Evolutionary conservation across 768 basidiomycete species (phyloP).

Genomic region (Collybia sordida): DNA sequence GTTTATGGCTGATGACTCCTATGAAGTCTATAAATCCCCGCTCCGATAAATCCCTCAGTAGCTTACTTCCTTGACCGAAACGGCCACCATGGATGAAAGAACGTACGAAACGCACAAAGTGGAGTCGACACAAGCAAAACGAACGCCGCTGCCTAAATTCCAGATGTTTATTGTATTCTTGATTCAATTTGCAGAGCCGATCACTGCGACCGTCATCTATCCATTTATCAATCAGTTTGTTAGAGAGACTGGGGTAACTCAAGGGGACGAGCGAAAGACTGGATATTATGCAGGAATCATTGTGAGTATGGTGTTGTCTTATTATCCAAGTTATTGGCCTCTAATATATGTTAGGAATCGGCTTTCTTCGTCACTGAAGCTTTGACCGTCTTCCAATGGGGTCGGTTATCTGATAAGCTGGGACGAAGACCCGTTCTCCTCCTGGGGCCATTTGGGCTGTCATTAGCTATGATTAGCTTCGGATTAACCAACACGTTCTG

Average conservation of each 20-base stretch:
- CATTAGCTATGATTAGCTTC: constrained; percentile 28
- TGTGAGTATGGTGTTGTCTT: constrained; percentile 20
- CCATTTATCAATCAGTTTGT: constrained; percentile 23
- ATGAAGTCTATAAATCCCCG: no score
- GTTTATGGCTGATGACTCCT: no score
- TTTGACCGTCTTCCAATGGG: constrained; percentile 31
- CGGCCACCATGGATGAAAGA: no score
- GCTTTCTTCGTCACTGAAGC: constrained; percentile 35
- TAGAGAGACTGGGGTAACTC: constrained; percentile 39
- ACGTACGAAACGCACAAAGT: no score
- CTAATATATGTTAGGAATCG: constrained; percentile 28
- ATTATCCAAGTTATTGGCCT: background rate
- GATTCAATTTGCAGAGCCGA: background rate
- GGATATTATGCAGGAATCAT: constrained; percentile 51
- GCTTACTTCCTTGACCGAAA: no score
- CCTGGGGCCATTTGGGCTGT: constrained; percentile 29
- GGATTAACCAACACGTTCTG: constrained; percentile 30
- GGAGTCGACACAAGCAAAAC: background rate
- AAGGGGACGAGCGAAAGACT: constrained; percentile 39
- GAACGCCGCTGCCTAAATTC: background rate
- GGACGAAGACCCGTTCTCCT: constrained; percentile 35
- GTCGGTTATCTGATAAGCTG: constrained; percentile 32
- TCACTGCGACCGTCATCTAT: constrained; percentile 1
- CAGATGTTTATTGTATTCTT: background rate
- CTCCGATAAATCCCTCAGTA: no score